Evolutionary conservation across 2,329 filamentous ascomycete species (phyloP), one percentile per base, ranked within the genome.

Genomic region (Aureobasidium uvarum): DNA sequence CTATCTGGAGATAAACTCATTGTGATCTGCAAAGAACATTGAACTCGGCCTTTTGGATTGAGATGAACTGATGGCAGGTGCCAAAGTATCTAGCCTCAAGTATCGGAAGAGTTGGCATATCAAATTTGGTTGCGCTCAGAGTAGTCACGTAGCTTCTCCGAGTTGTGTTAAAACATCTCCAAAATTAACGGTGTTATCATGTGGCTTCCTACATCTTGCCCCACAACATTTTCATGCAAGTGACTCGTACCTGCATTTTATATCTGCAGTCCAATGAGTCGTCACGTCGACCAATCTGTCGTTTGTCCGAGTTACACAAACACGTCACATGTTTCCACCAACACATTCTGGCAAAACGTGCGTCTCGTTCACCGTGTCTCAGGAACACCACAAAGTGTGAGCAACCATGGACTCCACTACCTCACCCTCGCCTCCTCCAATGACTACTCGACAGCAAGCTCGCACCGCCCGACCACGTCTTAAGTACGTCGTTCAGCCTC

Each of bases 221-320:
- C 48, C 50, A 18, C 50, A 11, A 14, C 28, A 51, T 23, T 52
- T 1, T 36, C n/a, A 52, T 52, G 50, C 50, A 36, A 31, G 28
- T 11, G 50, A 52, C 31, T 52, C 31, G 50, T 52, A 33, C 50
- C 50, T 52, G 50, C 50, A 52, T 52, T 36, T 36, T 13, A 36
- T 8, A 8, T 13, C 50, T 5, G 18, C 50, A 46, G 8, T 2
- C 50, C 31, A n/a, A 36, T 6, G 18, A 5, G 18, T 52, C 18
- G 50, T 36, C 50, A 36, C 16, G 50, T 14, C 50, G 50, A 52
- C 50, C 8, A 36, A 51, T 10, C 16, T 10, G 25, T 51, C 46
- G 28, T 20, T 52, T 52, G 50, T 23, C 11, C n/a, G 2, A 1
- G 50, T 52, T 14, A 36, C 50, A 52, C 50, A 23, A 52, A 52